Base-by-base conservation (phyloP, 1,284 basidiomycete species). In the Peniophora sp. region DNA sequence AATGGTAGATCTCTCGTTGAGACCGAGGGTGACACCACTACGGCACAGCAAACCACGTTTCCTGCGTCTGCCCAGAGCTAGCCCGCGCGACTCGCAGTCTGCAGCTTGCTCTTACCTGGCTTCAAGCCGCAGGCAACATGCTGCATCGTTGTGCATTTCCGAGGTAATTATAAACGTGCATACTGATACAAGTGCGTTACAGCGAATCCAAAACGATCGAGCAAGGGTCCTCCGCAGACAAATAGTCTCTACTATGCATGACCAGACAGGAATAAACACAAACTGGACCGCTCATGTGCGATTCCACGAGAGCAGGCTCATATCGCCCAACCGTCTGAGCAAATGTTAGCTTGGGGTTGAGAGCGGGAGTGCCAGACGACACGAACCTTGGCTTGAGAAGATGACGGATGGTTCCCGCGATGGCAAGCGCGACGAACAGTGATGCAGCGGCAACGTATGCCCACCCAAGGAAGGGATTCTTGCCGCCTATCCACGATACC, bases 401-500 rank as follows among this genome's bases (percentile, higher is more conserved):
- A 71, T 99, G 95, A 54, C 94, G 78, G 51, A 90, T 81, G n/a
- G 93, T 92, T 24, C 97, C 93, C 11, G 85, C 75, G 49, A 97
- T 68, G 3, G 92, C 95, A 32, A 99, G 79, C 11, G 92, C 70
- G 24, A 98, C 84, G 63, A 97, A 97, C 17, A 98, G 73, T 10
- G 78, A 83, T 1, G 94, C 88, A 0, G 93, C 84, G 17, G 85
- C 94, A 50, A 99, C 88, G 64, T 98, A 99, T 2, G 94, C 90
- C 85, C 94, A 94, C 8, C 97, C 97, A 22, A 99, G 76, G 83
- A 99, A 98, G 1, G 93, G 85, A 62, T 96, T 96, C 71, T 96
- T 94, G 24, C 97, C 97, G 18, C 97, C 97, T 61, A 97, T 92
- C 93, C 96, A 99, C 1, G 94, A 92, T 3, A 96, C 92, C 0